These are phyloP conservation scores for Leccinellum luteum DNA, from an alignment of 768 basidiomycete species.

Conservation along the genomic window DNA sequence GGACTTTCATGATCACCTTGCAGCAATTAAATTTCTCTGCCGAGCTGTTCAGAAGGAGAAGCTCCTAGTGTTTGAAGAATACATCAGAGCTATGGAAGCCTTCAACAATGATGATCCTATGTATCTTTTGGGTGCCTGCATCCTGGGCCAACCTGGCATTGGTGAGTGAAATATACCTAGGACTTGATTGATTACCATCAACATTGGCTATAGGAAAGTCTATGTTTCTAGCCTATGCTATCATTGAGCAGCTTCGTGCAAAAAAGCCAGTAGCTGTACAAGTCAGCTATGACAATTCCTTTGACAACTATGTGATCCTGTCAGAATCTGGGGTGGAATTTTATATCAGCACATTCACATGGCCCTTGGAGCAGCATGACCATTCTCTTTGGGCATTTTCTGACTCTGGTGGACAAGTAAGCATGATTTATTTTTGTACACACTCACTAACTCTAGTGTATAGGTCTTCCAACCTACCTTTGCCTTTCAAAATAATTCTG, in stretches of 20 bases:
- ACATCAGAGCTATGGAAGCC: not conserved
- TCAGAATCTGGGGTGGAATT: not conserved
- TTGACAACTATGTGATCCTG: not conserved
- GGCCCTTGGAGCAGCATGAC: not conserved
- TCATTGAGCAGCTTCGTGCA: not conserved
- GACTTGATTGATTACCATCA: not conserved
- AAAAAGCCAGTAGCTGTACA: not conserved
- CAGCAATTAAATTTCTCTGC: no score
- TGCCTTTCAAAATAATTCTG: not conserved
- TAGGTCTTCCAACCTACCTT: not conserved
- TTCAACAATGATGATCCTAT: not conserved
- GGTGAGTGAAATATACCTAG: not conserved
- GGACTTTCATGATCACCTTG: no score
- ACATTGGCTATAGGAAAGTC: not conserved
- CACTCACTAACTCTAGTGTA: not conserved
- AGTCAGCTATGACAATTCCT: not conserved
- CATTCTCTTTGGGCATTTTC: not conserved
- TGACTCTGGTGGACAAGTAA: no score
- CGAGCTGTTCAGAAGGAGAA: no score
- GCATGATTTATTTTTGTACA: no score
- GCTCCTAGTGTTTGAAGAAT: not conserved
- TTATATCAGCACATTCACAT: not conserved
- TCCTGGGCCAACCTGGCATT: not conserved
- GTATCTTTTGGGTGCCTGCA: not conserved
- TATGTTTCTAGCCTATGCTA: not conserved